Percentiles rank a stretch among this genome's conserved stretches.
phyloP scores from a whole-genome alignment of 352 stramenopile species.

The Phytophthora ohioensis region DNA sequence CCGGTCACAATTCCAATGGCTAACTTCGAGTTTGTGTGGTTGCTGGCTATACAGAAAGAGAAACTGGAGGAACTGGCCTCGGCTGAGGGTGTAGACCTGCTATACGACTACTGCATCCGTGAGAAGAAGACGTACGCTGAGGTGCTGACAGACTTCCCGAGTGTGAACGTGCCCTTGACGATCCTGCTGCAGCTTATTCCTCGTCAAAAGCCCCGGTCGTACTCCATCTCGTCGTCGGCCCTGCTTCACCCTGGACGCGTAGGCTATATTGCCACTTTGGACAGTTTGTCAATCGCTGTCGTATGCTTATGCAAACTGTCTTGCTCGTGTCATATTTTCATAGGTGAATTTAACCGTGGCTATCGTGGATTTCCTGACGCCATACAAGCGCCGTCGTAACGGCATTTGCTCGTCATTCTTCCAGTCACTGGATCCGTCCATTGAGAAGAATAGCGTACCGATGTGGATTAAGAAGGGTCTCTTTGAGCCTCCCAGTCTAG shows the following conservation, averaged over 20 bases:
- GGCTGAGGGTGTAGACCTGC: slow-evolving; percentile 88
- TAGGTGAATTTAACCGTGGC: slow-evolving; percentile 87
- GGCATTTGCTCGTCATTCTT: slow-evolving; percentile 91
- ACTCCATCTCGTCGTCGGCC: slow-evolving; percentile 93
- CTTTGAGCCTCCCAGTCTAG: slow-evolving; percentile 64
- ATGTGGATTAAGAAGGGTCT: slow-evolving; percentile 91
- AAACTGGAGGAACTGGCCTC: slow-evolving; percentile 92
- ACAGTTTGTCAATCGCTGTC: not conserved
- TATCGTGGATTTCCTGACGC: slow-evolving; percentile 92
- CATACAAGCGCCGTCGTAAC: slow-evolving; percentile 84
- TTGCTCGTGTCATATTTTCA: slow-evolving; percentile 9
- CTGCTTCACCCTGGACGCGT: slow-evolving; percentile 59
- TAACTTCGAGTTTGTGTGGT: slow-evolving; percentile 20
- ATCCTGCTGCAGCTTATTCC: slow-evolving; percentile 89
- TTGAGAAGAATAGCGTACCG: slow-evolving; percentile 52
- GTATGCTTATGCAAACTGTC: slow-evolving; percentile 16
- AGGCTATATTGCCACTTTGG: slow-evolving; percentile 13
- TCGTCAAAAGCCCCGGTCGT: slow-evolving; percentile 85
- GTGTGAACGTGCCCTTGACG: slow-evolving; percentile 66
- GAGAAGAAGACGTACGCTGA: slow-evolving; percentile 93
- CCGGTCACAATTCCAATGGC: not conserved
- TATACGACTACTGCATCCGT: slow-evolving; percentile 94
- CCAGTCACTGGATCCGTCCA: slow-evolving; percentile 55
- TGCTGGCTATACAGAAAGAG: slow-evolving; percentile 64
- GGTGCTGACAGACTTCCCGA: slow-evolving; percentile 88